A percentile compares a stretch with the other conserved stretches of the same genome.
phyloP scores from a whole-genome alignment of 2,329 filamentous ascomycete species.

The Pseudocercospora fijiensis region DNA sequence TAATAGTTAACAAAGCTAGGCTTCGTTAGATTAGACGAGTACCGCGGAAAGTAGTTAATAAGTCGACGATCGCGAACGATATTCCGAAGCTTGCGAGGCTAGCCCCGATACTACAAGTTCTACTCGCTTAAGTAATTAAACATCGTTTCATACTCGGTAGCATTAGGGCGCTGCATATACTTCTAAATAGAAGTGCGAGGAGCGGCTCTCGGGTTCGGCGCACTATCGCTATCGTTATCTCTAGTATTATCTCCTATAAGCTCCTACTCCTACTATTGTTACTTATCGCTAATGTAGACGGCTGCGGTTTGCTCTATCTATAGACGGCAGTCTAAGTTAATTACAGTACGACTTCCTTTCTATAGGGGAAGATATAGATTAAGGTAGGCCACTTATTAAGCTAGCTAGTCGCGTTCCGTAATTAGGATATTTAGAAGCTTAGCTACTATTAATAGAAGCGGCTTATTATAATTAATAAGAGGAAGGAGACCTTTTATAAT shows the following conservation, averaged over 20 bases:
- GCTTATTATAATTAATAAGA: neutral
- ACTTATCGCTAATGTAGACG: too few relatives aligned
- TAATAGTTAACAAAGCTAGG: too few relatives aligned
- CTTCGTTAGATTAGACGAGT: too few relatives aligned
- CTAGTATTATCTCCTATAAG: too few relatives aligned
- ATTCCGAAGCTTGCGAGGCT: too few relatives aligned
- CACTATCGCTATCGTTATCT: neutral
- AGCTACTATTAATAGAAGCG: too few relatives aligned
- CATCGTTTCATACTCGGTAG: too few relatives aligned
- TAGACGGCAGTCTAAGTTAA: neutral
- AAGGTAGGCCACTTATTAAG: neutral
- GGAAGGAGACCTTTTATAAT: neutral
- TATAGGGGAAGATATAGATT: neutral
- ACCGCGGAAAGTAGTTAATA: neutral
- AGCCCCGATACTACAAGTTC: too few relatives aligned
- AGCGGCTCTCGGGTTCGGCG: neutral
- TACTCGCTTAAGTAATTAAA: too few relatives aligned
- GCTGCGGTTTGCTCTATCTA: neutral
- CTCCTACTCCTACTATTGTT: neutral
- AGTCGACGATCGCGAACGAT: neutral
- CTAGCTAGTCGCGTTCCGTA: neutral
- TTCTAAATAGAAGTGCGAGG: too few relatives aligned
- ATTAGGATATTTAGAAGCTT: neutral
- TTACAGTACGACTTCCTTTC: neutral
- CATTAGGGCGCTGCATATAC: too few relatives aligned